Evolutionary conservation across 1,284 basidiomycete species (phyloP), one percentile per base, ranked within the genome.

Genomic region (Irpex sp.): DNA sequence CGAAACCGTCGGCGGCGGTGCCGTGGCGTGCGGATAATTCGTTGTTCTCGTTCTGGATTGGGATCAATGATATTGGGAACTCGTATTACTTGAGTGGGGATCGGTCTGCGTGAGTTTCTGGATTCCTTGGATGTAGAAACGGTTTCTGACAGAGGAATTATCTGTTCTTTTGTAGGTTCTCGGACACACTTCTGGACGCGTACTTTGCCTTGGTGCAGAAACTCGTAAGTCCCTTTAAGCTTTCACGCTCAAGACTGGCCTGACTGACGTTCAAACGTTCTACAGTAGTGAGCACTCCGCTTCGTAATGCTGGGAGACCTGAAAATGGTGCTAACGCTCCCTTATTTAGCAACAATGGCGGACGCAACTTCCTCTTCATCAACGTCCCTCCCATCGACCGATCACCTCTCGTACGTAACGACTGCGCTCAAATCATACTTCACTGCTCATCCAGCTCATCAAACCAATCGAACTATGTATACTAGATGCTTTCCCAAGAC

Each of bases 31-130:
- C 85, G 69, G 74, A 72, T 6, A 87, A 89, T 73, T 71, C 89
- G 43, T 74, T 91, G 68, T 90, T 91, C 79, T 88, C 88, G 0
- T 82, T 90, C 56, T 91, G 85, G 84, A 90, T 91, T 68, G 90
- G 90, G 0, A 87, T 90, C 73, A 91, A 91, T 75, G 90, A 90
- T 76, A 87, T 91, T 63, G 89, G 88, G 10, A 87, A 87, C 74
- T 88, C 84, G 66, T 90, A 83, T 72, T 86, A 83, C 67, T 44
- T 79, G 70, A 75, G 81, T 59, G 87, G 88, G 0, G 83, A 88
- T 74, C 83, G 88, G 4, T 78, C 76, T 70, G 86, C 86, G 89
- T 90, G 74, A 75, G 87, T 81, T 7, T 9, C 63, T 65, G 65
- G 43, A 24, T 44, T 22, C 65, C 5, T 38, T 38, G 32, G 7